Percentiles rank a stretch among this genome's conserved stretches.
Conservation (phyloP, 768 basidiomycete genomes). For the Crepidotus variabilis region DNA sequence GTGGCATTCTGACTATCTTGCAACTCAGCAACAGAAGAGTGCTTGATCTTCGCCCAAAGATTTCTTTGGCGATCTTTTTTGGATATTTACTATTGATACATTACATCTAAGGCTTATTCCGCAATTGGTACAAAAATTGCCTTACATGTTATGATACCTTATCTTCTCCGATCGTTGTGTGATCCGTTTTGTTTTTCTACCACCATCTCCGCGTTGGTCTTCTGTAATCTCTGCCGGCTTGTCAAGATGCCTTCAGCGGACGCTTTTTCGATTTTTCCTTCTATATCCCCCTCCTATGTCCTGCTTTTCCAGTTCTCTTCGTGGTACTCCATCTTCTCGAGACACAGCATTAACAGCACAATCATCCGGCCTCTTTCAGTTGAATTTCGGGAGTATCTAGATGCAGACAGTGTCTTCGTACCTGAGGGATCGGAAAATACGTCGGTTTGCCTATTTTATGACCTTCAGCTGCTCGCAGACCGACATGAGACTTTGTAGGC, state of each 20-base stretch:
- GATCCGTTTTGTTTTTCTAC: neutral
- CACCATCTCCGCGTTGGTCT: too few species aligned
- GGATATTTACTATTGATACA: too few species aligned
- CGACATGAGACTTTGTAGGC: constrained; percentile 31
- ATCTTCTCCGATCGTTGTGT: neutral
- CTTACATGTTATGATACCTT: constrained; percentile 3
- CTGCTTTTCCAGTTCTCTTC: constrained; percentile 78
- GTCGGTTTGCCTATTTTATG: constrained; percentile 39
- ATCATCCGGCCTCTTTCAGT: constrained; percentile 64
- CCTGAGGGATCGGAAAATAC: constrained; percentile 78
- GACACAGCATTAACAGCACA: constrained; percentile 65
- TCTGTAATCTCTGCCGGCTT: neutral
- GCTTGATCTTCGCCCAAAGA: constrained; percentile 18
- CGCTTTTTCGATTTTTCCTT: constrained; percentile 44
- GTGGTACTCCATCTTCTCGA: constrained; percentile 75
- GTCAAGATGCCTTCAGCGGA: neutral
- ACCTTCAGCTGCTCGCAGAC: neutral
- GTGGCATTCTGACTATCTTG: constrained; percentile 42
- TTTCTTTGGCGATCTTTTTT: too few species aligned
- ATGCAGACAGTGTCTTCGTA: constrained; percentile 80
- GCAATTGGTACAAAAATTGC: neutral
- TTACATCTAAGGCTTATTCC: too few species aligned
- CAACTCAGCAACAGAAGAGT: constrained; percentile 33
- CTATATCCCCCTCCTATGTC: constrained; percentile 46
- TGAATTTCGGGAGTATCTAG: constrained; percentile 68